Percentiles rank a stretch among this genome's conserved stretches.
Evolutionary conservation across 208 protist genomes (phyloP).

Genomic region (Wallacemonas rigidus): DNA sequence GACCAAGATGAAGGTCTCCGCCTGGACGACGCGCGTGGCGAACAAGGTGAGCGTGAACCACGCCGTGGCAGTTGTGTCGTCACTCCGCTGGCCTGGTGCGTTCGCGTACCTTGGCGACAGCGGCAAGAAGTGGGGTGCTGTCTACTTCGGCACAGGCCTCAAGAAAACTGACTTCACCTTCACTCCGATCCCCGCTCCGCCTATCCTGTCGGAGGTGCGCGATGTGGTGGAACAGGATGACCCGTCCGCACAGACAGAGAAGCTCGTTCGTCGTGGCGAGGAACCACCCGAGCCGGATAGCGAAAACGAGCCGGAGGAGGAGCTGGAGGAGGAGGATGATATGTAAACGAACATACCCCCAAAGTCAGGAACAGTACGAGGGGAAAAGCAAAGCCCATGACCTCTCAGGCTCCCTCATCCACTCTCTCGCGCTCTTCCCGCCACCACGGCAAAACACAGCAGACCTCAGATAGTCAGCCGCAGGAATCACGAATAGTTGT

Average conservation of each 20-base stretch:
- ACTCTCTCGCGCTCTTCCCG: no score
- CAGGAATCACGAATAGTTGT: no score
- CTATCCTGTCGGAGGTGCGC: conserved; percentile 76
- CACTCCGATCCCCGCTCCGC: conserved; percentile 77
- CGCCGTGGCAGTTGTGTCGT: conserved; percentile 80
- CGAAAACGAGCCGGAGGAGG: conserved; percentile 77
- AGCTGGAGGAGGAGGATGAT: conserved; percentile 73
- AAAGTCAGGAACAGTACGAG: background rate
- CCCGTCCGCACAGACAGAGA: conserved; percentile 88
- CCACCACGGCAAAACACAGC: no score
- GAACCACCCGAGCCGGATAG: conserved; percentile 85
- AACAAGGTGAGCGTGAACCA: conserved; percentile 87
- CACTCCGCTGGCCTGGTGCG: conserved; percentile 89
- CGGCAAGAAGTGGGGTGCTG: conserved; percentile 78
- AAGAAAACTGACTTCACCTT: conserved; percentile 89
- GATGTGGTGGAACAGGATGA: conserved; percentile 86
- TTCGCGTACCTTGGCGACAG: conserved; percentile 77
- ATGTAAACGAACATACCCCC: conserved; percentile 37
- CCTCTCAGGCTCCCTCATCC: no score
- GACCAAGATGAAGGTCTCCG: conserved; percentile 81
- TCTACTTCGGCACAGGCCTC: conserved; percentile 91
- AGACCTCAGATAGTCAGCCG: no score
- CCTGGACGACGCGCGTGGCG: conserved; percentile 79
- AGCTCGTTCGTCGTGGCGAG: conserved; percentile 91
- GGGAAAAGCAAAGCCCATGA: background rate